phyloP scores from a whole-genome alignment of 495 filamentous ascomycete species.

The Talaromyces adpressus region DNA sequence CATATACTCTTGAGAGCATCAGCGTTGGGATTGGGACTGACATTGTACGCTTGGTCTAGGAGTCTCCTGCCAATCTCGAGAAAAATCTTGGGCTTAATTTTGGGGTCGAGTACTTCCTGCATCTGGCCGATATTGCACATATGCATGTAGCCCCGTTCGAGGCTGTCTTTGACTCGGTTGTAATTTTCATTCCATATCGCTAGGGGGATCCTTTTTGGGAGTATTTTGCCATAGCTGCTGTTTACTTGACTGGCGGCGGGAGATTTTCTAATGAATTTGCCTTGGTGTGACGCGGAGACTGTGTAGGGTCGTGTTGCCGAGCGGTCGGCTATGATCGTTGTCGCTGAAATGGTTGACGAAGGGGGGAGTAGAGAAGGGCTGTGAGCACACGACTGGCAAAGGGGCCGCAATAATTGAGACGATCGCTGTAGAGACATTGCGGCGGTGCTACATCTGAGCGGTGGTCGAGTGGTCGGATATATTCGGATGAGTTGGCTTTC shows the following conservation, averaged over 20 bases:
- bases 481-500: background rate
- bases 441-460: background rate
- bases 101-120: background rate
- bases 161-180: background rate
- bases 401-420: background rate
- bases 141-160: background rate
- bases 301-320: background rate
- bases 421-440: background rate
- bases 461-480: background rate
- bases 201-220: background rate
- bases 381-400: background rate
- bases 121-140: background rate
- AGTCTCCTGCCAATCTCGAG: background rate
- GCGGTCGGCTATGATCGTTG: background rate
- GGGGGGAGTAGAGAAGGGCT: background rate
- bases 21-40: background rate
- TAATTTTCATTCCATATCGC: background rate
- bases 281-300: background rate
- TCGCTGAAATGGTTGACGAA: background rate
- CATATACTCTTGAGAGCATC: background rate
- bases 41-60: background rate
- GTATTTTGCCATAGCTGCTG: background rate
- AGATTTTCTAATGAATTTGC: background rate
- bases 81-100: background rate
- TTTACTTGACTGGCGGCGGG: background rate